Base-by-base conservation (phyloP, 2,329 filamentous ascomycete species). In the Clarireedia homoeocarpa region DNA sequence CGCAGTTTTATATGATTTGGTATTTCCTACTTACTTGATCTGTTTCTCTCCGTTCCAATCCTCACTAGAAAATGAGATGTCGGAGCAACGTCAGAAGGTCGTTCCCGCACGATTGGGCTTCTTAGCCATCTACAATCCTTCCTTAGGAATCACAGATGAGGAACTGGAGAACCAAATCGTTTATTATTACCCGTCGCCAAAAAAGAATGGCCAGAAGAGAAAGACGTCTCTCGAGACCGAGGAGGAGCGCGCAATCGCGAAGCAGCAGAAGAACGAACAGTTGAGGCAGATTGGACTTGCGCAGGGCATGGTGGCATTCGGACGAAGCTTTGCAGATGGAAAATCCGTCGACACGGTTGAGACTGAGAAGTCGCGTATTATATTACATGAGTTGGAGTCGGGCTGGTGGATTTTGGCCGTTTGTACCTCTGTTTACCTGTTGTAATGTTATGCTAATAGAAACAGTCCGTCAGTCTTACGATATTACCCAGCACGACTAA, bases 351-450 rank as follows among this genome's bases (percentile, higher is more conserved):
- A 96, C 66, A 84, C 84, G 9, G 85, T 99, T 58, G 94, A 99
- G 68, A 97, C 94, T 1, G 89, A 96, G 65, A 94, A 89, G 74
- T 84, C 86, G 50, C 82, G 91, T 34, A 85, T 96, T 36, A 78
- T 97, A 36, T 74, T 96, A 46, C 84, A 90, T 65, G 91, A 99
- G 74, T 73, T 99, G 61, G 92, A 99, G 71, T 76, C 81, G 15
- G 88, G 88, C 30, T 99, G 94, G 94, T 99, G 95, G 95, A 85
- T 97, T 60, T 75, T 97, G 58, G 91, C 90, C 59, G 91, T 95
- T 76, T 68, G 88, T 74, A 17, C n/a, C 30, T 27, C 26, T 51
- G 30, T 39, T 20, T 48, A 55, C 15, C 15, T 34, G 10, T n/a
- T 17, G 46, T 40, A 45, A n/a, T 34, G 12, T 44, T 47, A 47